Conservation (phyloP, 495 filamentous ascomycete species). For the Cetradonia linearis region DNA sequence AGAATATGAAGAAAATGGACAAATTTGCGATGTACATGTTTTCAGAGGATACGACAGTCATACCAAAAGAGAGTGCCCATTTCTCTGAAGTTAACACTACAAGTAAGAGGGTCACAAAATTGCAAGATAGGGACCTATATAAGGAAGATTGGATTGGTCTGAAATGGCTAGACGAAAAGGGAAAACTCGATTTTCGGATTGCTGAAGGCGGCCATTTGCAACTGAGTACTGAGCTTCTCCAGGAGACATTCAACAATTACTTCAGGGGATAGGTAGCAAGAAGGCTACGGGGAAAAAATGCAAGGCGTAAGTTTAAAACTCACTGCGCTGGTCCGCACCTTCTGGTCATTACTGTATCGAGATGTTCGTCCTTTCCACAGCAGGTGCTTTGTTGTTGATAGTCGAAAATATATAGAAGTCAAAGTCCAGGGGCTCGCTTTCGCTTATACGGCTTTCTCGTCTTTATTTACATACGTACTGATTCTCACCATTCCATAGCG, state of each 20-base stretch:
- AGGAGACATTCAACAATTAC: conserved; percentile 59
- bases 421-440: not conserved
- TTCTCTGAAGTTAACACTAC: conserved; percentile 79
- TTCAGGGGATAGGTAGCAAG: conserved; percentile 41
- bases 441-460: no score
- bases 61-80: conserved; percentile 87
- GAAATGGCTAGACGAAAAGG: conserved; percentile 68
- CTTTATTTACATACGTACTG: not conserved
- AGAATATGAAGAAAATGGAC: conserved; percentile 58
- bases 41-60: conserved; percentile 69
- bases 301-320: no score
- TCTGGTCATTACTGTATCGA: not conserved
- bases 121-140: conserved; percentile 68
- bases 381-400: not conserved
- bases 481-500: not conserved
- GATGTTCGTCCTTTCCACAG: not conserved
- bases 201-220: conserved; percentile 76
- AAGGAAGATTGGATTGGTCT: conserved; percentile 92
- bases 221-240: conserved; percentile 56
- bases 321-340: not conserved
- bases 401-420: not conserved
- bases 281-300: not conserved
- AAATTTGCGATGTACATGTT: conserved; percentile 88
- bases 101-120: conserved; percentile 46
- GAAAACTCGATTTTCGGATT: conserved; percentile 61